Percentiles rank a stretch among this genome's conserved stretches.
Evolutionary conservation across 108 stramenopile genomes (phyloP).

Genomic region (Aurantiochytrium sp.): DNA sequence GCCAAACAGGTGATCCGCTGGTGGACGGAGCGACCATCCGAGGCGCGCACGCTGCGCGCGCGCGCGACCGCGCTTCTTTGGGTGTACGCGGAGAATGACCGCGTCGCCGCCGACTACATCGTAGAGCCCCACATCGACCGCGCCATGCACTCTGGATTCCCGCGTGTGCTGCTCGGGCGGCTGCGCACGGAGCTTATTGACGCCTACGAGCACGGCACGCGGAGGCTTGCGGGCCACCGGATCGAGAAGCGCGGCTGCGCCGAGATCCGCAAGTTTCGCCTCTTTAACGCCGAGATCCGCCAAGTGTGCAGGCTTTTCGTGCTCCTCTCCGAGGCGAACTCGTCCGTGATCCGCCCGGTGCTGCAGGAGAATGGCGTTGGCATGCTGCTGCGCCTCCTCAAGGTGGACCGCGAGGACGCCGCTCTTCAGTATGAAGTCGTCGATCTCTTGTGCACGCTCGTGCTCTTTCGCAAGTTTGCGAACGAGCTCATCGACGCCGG

Average conservation of each 20-base stretch:
- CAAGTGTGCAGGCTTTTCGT: not conserved
- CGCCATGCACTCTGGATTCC: not conserved
- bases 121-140: not conserved
- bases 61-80: not conserved
- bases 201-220: not conserved
- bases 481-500: not conserved
- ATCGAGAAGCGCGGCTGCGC: not conserved
- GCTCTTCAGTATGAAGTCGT: not conserved
- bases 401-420: not conserved
- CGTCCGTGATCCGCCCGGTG: not conserved
- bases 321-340: not conserved
- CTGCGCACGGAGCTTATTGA: not conserved
- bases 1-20: constrained; percentile 2
- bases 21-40: not conserved
- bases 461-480: not conserved
- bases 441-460: not conserved
- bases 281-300: not conserved
- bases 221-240: not conserved
- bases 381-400: not conserved
- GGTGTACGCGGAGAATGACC: not conserved
- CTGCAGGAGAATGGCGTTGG: constrained; percentile 12
- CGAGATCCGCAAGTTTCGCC: not conserved
- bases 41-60: not conserved
- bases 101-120: not conserved
- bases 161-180: not conserved